Conservation (phyloP, 2,329 filamentous ascomycete species). For the Xylariaceae sp. region DNA sequence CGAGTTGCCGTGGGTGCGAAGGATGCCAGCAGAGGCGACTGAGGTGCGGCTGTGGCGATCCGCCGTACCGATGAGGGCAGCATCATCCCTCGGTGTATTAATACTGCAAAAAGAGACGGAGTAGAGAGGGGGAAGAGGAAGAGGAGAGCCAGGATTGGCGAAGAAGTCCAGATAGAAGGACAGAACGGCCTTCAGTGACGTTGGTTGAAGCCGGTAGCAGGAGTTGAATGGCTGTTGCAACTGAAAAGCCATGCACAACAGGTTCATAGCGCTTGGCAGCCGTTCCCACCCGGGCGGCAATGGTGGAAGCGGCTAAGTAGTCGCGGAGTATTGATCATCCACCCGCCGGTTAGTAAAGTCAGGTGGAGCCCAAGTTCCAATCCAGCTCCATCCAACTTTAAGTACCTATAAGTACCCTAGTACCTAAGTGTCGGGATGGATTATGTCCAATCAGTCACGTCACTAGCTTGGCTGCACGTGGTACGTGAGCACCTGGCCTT, state of each 20-base stretch:
- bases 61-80: slow-evolving; percentile 63
- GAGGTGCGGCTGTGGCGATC: slow-evolving; percentile 55
- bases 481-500: no score
- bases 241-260: slow-evolving; percentile 25
- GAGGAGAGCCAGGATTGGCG: not conserved
- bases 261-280: slow-evolving; percentile 17
- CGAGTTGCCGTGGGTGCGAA: slow-evolving; percentile 50
- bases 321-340: slow-evolving; percentile 28
- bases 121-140: not conserved
- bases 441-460: no score
- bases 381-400: no score
- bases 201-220: slow-evolving; percentile 19
- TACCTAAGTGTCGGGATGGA: no score
- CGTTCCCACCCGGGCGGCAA: not conserved
- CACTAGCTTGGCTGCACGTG: no score
- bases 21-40: slow-evolving; percentile 51
- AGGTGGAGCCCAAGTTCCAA: no score
- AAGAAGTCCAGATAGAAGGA: not conserved
- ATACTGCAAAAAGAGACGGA: not conserved
- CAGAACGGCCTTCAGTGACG: slow-evolving; percentile 6
- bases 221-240: slow-evolving; percentile 10
- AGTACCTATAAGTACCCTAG: no score
- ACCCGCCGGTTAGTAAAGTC: slow-evolving; percentile 1
- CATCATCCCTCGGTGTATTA: slow-evolving; percentile 46
- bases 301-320: not conserved